Evolutionary conservation across 192 early-diverging fungal genomes (phyloP).

Genomic region (Umbelopsis sp.): DNA sequence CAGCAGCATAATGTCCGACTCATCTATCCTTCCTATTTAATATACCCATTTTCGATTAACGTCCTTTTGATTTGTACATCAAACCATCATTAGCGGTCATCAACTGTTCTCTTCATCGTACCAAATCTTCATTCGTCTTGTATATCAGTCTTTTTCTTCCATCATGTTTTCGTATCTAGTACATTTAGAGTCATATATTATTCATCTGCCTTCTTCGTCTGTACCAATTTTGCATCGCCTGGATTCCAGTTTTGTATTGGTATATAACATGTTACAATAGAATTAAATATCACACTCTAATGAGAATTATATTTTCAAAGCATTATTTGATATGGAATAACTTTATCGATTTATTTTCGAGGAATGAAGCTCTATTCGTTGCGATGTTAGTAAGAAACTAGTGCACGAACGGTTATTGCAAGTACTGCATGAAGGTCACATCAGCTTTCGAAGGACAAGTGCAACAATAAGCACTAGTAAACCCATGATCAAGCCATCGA

Average conservation of each 20-base stretch:
- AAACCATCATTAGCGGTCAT: neutral
- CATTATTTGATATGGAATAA: too few relatives aligned
- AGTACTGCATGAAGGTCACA: neutral
- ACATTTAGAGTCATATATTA: neutral
- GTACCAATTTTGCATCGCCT: neutral
- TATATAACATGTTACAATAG: constrained; percentile 17
- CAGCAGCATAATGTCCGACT: constrained; percentile 29
- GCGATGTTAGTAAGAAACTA: too few relatives aligned
- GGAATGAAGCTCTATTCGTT: too few relatives aligned
- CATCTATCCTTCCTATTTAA: neutral
- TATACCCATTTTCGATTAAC: neutral
- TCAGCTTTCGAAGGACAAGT: constrained; percentile 26
- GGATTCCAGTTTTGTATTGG: neutral
- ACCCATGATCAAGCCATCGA: constrained; percentile 39
- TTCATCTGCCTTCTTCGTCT: neutral
- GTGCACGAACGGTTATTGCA: neutral
- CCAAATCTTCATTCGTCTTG: neutral
- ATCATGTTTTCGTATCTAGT: neutral
- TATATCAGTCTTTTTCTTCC: neutral
- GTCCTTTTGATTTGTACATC: neutral
- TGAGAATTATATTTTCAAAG: too few relatives aligned
- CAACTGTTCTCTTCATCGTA: neutral
- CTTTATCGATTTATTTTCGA: too few relatives aligned
- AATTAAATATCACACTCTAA: neutral
- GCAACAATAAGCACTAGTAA: constrained; percentile 33